Conservation (phyloP, 176 grass and related monocot genomes). For the Miscanthus lutarioriparius region DNA sequence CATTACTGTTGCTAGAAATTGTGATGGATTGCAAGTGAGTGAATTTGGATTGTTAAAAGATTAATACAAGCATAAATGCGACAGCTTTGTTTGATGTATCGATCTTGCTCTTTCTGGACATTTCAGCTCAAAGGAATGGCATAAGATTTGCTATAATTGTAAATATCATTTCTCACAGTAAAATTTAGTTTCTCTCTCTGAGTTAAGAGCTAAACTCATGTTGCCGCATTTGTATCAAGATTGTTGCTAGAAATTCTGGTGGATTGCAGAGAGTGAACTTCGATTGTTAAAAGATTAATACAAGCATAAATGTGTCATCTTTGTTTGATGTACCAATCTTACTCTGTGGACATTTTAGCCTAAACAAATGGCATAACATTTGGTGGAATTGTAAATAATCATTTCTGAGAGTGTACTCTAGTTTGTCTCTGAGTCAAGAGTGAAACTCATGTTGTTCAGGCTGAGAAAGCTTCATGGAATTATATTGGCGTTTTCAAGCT, state of each 20-base stretch:
- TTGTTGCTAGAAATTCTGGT: slow-evolving; percentile 4
- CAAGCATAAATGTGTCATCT: background rate
- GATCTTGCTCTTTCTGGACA: background rate
- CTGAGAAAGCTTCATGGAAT: slow-evolving; percentile 78
- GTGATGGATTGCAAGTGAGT: background rate
- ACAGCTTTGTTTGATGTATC: background rate
- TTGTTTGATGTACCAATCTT: background rate
- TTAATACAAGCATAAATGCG: background rate
- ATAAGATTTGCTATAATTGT: background rate
- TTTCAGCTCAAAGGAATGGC: background rate
- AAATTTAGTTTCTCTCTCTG: background rate
- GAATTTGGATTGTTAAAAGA: background rate
- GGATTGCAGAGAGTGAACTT: background rate
- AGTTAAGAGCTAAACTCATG: too few relatives aligned
- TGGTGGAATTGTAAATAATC: slow-evolving; percentile 1
- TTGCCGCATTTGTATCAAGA: too few relatives aligned
- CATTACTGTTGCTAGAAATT: background rate
- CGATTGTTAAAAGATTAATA: background rate
- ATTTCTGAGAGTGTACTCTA: background rate
- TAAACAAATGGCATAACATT: background rate
- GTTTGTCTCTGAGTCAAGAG: background rate
- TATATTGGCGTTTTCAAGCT: slow-evolving; percentile 89
- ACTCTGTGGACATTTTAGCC: background rate
- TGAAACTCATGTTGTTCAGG: slow-evolving; percentile 31
- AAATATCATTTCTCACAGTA: background rate